Base-by-base conservation (phyloP, 208 protist genomes). In the Acanthamoeba sp. region DNA sequence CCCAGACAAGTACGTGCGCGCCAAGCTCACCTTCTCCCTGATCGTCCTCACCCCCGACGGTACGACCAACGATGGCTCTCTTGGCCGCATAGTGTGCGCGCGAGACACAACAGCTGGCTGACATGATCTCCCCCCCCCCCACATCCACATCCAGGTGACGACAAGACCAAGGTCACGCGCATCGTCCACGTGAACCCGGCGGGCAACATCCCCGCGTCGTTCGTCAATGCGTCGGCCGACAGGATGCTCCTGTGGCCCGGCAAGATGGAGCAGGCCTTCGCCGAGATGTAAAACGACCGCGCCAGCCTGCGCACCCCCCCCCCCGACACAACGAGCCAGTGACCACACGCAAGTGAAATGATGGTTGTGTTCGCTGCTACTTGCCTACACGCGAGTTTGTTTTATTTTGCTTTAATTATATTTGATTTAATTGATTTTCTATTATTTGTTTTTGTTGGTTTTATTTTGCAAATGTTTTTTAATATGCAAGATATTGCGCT, bases 191-290 rank as follows among this genome's bases (percentile, higher is more conserved):
- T 45, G 18, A 78, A 78, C 69, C 69, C 69, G 20, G 29, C 69
- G 69, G 69, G 69, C 69, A 48, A 78, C 69, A 78, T 78, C 36
- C 69, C 69, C 18, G 69, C 69, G 20, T 4, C 69, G 5, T 38
- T 78, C 22, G 34, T 78, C 29, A 78, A 78, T 22, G 69, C 69
- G 34, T 38, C 34, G 18, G 69, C 69, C 36, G 69, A 78, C 36
- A 12, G 34, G 69, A 38, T 78, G 69, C 34, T 45, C 34, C 36
- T 27, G 18, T 12, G 42, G 20, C 69, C 69, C 18, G 69, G 20
- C 16, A 78, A 78, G 69, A 38, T 78, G 34, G 69, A 38, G 69
- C 20, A 38, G 20, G 69, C 16, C 69, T 78, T 78, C 36, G 10
- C 9, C 27, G 34, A 78, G 36, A 78, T 78, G 69, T 66, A 16